These are phyloP conservation scores for Pichia occidentalis DNA, from an alignment of 805 yeast species.

Conservation along the genomic window DNA sequence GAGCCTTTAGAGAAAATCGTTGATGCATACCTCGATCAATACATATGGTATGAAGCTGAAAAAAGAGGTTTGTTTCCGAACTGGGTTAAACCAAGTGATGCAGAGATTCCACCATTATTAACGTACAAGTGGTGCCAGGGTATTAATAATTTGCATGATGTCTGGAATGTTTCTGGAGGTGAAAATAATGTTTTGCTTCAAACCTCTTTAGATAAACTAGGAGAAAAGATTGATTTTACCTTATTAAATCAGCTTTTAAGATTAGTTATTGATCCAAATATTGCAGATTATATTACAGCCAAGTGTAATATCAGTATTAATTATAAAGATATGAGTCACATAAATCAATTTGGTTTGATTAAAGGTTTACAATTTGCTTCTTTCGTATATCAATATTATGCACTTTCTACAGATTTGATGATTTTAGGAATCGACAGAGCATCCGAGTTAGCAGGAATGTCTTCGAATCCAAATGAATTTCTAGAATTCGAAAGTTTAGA, in stretches of 20 bases:
- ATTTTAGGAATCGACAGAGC: slow-evolving; percentile 86
- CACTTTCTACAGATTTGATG: slow-evolving; percentile 73
- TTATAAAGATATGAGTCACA: slow-evolving; percentile 93
- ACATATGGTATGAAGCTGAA: slow-evolving; percentile 93
- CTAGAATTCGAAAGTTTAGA: slow-evolving; percentile 56
- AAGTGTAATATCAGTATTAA: slow-evolving; percentile 77
- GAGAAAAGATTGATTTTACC: slow-evolving; percentile 86
- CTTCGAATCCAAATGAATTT: slow-evolving; percentile 67
- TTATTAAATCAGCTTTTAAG: slow-evolving; percentile 74
- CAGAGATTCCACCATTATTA: slow-evolving; percentile 85
- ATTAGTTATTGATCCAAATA: slow-evolving; percentile 76
- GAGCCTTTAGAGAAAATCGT: slow-evolving; percentile 94
- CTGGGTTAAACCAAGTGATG: slow-evolving; percentile 94
- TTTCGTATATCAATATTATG: slow-evolving; percentile 85
- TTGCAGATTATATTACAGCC: slow-evolving; percentile 92
- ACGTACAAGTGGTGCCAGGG: slow-evolving; percentile 95
- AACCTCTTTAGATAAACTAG: slow-evolving; percentile 57
- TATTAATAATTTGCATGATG: slow-evolving; percentile 64
- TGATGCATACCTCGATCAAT: slow-evolving; percentile 93
- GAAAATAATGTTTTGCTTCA: slow-evolving; percentile 82
- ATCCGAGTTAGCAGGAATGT: slow-evolving; percentile 74
- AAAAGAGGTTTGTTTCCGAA: slow-evolving; percentile 82
- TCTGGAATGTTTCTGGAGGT: slow-evolving; percentile 76
- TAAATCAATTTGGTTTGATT: slow-evolving; percentile 79
- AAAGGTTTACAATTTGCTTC: slow-evolving; percentile 89